A percentile compares a stretch with the other conserved stretches of the same genome.
Evolutionary conservation across 179 eudicot species (phyloP).

Genomic region (Drosera spatulata): DNA sequence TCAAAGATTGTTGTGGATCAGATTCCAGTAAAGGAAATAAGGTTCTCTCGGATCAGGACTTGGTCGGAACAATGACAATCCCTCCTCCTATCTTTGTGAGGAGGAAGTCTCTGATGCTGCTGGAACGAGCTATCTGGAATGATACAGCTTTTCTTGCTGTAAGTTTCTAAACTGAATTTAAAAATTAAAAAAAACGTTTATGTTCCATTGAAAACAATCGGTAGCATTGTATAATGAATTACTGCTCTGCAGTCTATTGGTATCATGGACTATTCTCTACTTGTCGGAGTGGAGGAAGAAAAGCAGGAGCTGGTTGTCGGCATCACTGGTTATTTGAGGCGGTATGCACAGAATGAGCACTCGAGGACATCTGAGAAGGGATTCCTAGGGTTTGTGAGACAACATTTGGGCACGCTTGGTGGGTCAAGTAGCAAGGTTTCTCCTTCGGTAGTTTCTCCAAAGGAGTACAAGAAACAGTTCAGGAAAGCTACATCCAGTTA

Average conservation of each 20-base stretch:
- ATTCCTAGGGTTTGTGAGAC: too few species aligned
- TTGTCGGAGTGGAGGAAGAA: conserved; percentile 85
- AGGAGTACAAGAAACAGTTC: conserved; percentile 86
- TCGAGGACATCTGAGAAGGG: conserved; percentile 94
- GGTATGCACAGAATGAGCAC: conserved; percentile 97
- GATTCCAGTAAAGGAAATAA: conserved; percentile 79
- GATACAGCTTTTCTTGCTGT: conserved; percentile 91
- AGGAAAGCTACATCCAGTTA: conserved; percentile 91
- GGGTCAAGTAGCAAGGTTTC: conserved; percentile 72
- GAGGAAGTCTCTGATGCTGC: conserved; percentile 64
- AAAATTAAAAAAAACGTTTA: too few species aligned
- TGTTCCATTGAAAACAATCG: too few species aligned
- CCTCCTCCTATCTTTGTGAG: conserved; percentile 89
- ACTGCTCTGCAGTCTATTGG: conserved; percentile 69
- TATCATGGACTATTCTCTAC: conserved; percentile 87
- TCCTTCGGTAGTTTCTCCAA: conserved; percentile 91
- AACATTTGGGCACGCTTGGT: conserved; percentile 86
- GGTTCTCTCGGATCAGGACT: conserved; percentile 82
- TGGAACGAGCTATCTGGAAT: conserved; percentile 94
- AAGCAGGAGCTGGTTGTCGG: conserved; percentile 78
- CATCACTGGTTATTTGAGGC: conserved; percentile 90
- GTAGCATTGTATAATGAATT: too few species aligned
- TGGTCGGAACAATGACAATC: conserved; percentile 85
- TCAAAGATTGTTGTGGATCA: conserved; percentile 76
- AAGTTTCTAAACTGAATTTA: conserved; percentile 30